A percentile compares a stretch with the other conserved stretches of the same genome.
These are phyloP conservation scores for Cyberlindnera japonica DNA, from an alignment of 805 yeast species.

Conservation along the genomic window DNA sequence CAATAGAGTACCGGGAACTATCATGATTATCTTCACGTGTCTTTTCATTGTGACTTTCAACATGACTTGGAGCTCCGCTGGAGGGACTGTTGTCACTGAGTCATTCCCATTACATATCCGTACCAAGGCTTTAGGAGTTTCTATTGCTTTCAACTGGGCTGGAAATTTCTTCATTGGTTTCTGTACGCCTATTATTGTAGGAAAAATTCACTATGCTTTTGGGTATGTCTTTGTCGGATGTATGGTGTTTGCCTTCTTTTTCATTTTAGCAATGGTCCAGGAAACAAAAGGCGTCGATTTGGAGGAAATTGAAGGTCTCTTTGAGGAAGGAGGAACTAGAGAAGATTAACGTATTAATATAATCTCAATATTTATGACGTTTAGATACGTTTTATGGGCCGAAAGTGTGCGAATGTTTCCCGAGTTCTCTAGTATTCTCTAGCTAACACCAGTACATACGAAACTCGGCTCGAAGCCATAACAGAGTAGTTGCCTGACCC, in stretches of 20 bases:
- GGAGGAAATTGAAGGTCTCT: constrained; percentile 60
- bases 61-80: constrained; percentile 41
- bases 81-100: constrained; percentile 37
- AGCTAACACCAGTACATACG: too few species aligned
- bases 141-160: constrained; percentile 54
- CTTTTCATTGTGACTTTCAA: constrained; percentile 48
- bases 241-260: constrained; percentile 39
- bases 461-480: too few species aligned
- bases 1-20: constrained; percentile 40
- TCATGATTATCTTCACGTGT: constrained; percentile 55
- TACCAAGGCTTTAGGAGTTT: constrained; percentile 49
- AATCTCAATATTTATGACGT: too few species aligned
- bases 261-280: constrained; percentile 54
- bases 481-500: too few species aligned
- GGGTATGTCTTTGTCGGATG: constrained; percentile 58
- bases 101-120: constrained; percentile 57
- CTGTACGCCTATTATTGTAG: constrained; percentile 59
- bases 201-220: constrained; percentile 52
- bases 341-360: too few species aligned
- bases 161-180: constrained; percentile 52
- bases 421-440: too few species aligned
- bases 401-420: too few species aligned
- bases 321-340: too few species aligned
- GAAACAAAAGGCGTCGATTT: constrained; percentile 80
- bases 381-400: too few species aligned